Base-by-base conservation (phyloP, 352 stramenopile genomes). In the Phytophthora citricola region DNA sequence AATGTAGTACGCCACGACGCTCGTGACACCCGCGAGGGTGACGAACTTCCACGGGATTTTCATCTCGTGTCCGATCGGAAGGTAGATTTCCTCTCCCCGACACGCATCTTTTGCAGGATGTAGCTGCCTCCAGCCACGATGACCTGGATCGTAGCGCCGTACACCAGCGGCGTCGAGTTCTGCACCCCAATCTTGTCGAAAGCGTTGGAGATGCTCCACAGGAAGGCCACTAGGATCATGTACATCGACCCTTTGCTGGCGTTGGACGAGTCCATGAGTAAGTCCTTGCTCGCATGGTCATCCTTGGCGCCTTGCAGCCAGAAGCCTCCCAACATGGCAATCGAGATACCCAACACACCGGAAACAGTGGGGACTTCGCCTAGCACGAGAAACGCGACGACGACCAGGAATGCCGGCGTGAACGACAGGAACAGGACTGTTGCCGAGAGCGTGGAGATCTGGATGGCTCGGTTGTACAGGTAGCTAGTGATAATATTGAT, bases 401-500 rank as follows among this genome's bases (percentile, higher is more conserved):
- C 59, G 15, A 93, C 75, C 3, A 93, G 56, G 49, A 93, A 93
- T 15, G 83, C 85, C 4, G 85, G 83, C 5, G 85, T 93, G 62
- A 93, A 91, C 12, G 85, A 93, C 47, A 93, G 60, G 62, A 91
- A 93, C 10, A 83, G 85, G n/a, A 93, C 73, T 0, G 85, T 93
- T 5, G 81, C 83, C 11, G 85, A 90, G 5, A 93, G 69, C 27
- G 83, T 91, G 24, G 85, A 93, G 78, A 93, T 92, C 78, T 93
- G 85, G 60, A 93, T 91, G 17, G 74, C 83, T 39, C 85, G 83
- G 56, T 91, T 92, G 75, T 93, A 93, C 69, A 93, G 58, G 69
- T 93, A 93, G 69, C 85, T 93, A 7, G 85, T 91, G 65, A 79
- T 75, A 63, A 93, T 87, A 63, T 93, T 93, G 71, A 93, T 92